Conservation (phyloP, 2,329 filamentous ascomycete genomes). For the Phialophora expanda region DNA sequence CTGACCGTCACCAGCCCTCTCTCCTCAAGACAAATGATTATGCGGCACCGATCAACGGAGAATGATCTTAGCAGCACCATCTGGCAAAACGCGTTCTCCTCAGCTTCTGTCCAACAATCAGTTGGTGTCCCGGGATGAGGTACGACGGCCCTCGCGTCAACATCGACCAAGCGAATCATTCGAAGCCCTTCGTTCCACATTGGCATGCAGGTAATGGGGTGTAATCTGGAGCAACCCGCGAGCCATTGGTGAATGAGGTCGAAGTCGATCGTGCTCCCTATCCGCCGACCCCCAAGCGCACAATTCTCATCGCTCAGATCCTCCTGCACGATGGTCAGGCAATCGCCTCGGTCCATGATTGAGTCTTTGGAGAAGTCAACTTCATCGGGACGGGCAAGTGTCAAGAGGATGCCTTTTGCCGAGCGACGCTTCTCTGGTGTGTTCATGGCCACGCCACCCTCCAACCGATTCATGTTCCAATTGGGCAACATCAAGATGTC, state of each 20-base stretch:
- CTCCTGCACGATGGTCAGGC: neutral
- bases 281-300: neutral
- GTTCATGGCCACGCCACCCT: neutral
- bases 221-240: neutral
- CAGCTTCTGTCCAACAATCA: no score
- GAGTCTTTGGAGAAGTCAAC: neutral
- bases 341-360: neutral
- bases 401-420: constrained; percentile 3
- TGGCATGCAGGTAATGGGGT: neutral
- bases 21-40: no score
- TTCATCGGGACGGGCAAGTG: neutral
- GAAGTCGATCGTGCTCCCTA: neutral
- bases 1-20: no score
- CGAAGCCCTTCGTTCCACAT: constrained; percentile 2
- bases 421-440: constrained; percentile 1
- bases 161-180: neutral
- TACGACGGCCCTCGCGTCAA: neutral
- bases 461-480: constrained; percentile 2
- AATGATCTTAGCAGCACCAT: no score
- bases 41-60: no score
- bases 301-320: neutral
- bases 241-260: neutral
- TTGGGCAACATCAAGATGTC: neutral
- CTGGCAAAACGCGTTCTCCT: no score
- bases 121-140: neutral